phyloP scores from a whole-genome alignment of 2,329 filamentous ascomycete species.

The Lachnellula suecica region DNA sequence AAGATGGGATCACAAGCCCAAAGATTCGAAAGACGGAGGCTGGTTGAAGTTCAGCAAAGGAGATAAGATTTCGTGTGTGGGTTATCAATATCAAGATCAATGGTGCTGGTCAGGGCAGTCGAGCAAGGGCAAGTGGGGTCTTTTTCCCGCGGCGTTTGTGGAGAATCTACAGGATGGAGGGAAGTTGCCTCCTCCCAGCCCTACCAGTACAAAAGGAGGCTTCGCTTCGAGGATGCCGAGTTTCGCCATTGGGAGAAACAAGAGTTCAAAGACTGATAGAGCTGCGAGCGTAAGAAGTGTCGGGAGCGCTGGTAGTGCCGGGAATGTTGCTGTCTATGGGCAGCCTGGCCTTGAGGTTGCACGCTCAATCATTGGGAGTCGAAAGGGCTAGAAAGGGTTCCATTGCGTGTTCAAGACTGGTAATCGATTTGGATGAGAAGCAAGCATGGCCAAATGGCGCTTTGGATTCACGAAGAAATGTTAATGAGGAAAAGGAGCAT shows the following conservation, averaged over 20 bases:
- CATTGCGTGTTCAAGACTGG: too few species aligned
- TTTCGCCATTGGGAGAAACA: constrained; percentile 14
- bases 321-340: constrained; percentile 1
- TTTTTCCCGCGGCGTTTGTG: constrained; percentile 30
- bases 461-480: neutral
- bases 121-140: constrained; percentile 30
- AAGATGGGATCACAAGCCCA: constrained; percentile 34
- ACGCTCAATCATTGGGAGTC: neutral
- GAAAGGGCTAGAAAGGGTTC: too few species aligned
- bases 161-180: constrained; percentile 19
- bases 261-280: constrained; percentile 11
- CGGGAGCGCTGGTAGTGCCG: constrained; percentile 1
- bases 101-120: constrained; percentile 33
- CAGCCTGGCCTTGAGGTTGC: neutral
- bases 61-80: constrained; percentile 29
- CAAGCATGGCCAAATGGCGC: too few species aligned
- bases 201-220: neutral
- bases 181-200: neutral
- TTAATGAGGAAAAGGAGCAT: neutral
- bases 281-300: constrained; percentile 11
- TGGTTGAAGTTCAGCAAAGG: constrained; percentile 32
- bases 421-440: neutral
- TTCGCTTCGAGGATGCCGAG: constrained; percentile 1
- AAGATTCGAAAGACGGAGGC: constrained; percentile 27
- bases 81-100: constrained; percentile 28